A percentile compares a stretch with the other conserved stretches of the same genome.
Conservation (phyloP, 805 yeast genomes). For the Schizosaccharomyces cryophilus region DNA sequence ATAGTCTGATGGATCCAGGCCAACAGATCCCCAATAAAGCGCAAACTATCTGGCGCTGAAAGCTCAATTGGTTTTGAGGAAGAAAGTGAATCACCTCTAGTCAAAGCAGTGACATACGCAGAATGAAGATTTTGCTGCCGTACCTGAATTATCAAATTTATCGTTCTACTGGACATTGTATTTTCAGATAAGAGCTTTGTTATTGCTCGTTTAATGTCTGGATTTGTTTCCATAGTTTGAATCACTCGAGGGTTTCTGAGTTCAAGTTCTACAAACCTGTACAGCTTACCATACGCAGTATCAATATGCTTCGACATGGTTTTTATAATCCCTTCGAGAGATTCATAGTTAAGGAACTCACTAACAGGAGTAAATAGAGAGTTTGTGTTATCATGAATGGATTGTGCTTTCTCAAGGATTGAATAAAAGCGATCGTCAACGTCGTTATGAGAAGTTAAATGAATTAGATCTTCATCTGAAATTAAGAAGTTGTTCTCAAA, state of each 20-base stretch:
- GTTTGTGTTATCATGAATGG: background rate
- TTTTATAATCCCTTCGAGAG: constrained; percentile 22
- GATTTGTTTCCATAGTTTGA: background rate
- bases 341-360: background rate
- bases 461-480: background rate
- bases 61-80: constrained; percentile 28
- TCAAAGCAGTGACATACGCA: constrained; percentile 30
- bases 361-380: background rate
- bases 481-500: background rate
- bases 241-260: background rate
- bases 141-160: constrained; percentile 39
- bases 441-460: background rate
- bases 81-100: constrained; percentile 10
- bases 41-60: constrained; percentile 53
- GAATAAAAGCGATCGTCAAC: background rate
- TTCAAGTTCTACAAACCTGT: constrained; percentile 16
- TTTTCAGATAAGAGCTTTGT: constrained; percentile 16
- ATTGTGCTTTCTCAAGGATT: background rate
- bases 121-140: constrained; percentile 38
- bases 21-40: constrained; percentile 65
- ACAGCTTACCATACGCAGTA: constrained; percentile 29
- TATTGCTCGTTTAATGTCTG: constrained; percentile 9
- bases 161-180: constrained; percentile 27
- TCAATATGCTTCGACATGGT: constrained; percentile 29
- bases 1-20: constrained; percentile 72